Percentiles rank a stretch among this genome's conserved stretches.
Evolutionary conservation across 1,139 yeast species (phyloP).

Genomic region (Komagataea norvegica): DNA sequence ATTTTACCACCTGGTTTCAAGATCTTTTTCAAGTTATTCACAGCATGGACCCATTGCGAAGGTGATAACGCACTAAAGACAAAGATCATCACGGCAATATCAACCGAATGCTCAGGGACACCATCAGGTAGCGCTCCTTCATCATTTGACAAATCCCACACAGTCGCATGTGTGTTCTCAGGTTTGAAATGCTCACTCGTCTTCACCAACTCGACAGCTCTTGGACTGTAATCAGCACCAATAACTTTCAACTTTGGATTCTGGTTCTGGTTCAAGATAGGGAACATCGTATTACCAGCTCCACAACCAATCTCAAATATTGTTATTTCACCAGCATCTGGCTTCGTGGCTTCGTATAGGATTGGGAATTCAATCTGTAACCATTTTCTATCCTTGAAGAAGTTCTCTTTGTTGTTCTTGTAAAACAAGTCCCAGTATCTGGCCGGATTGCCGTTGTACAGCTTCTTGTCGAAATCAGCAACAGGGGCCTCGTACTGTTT

Average conservation of each 20-base stretch:
- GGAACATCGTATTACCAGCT: slow-evolving; percentile 95
- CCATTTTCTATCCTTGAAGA: slow-evolving; percentile 97
- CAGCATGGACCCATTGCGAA: slow-evolving; percentile 81
- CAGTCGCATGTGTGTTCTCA: slow-evolving; percentile 73
- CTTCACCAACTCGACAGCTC: slow-evolving; percentile 83
- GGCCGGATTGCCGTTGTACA: slow-evolving; percentile 82
- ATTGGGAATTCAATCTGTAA: slow-evolving; percentile 88
- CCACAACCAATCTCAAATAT: slow-evolving; percentile 97
- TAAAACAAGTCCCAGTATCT: slow-evolving; percentile 95
- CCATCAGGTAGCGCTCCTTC: slow-evolving; percentile 78
- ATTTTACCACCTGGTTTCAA: slow-evolving; percentile 92
- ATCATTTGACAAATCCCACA: slow-evolving; percentile 91
- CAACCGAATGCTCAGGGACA: slow-evolving; percentile 76
- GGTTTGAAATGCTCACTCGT: slow-evolving; percentile 56
- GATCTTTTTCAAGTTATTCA: slow-evolving; percentile 60
- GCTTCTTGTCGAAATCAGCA: slow-evolving; percentile 71
- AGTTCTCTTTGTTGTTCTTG: slow-evolving; percentile 83
- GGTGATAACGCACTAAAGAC: slow-evolving; percentile 93
- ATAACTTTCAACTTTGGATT: slow-evolving; percentile 69
- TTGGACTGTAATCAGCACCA: slow-evolving; percentile 88
- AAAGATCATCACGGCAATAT: slow-evolving; percentile 87
- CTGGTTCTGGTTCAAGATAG: slow-evolving; percentile 74
- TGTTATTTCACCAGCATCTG: slow-evolving; percentile 62
- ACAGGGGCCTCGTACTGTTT: slow-evolving; percentile 83
- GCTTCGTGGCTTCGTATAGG: slow-evolving; percentile 69